Evolutionary conservation across 768 basidiomycete species (phyloP).

Genomic region (Psilocybe cyanescens): DNA sequence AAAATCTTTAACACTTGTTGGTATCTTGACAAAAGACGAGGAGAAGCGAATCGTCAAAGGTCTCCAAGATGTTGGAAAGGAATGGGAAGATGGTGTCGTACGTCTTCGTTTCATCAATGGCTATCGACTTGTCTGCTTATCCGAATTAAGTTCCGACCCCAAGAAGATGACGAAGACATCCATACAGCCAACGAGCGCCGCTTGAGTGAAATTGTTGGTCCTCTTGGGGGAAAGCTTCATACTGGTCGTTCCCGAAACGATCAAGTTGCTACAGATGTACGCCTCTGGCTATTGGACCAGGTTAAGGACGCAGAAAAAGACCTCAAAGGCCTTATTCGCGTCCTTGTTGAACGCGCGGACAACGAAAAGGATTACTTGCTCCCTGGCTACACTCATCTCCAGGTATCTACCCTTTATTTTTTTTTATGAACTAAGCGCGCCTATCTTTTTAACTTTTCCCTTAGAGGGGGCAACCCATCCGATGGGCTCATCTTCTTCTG

Average conservation of each 20-base stretch:
- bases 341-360: slow-evolving; percentile 92
- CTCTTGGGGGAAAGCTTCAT: slow-evolving; percentile 93
- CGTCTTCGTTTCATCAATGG: slow-evolving; percentile 24
- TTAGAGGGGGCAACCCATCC: slow-evolving; percentile 96
- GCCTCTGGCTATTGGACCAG: slow-evolving; percentile 90
- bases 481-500: slow-evolving; percentile 97
- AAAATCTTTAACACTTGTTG: slow-evolving; percentile 78
- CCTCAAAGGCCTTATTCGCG: slow-evolving; percentile 79
- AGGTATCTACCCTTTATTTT: slow-evolving; percentile 53
- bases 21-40: slow-evolving; percentile 83
- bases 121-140: not conserved
- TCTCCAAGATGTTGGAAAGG: slow-evolving; percentile 72
- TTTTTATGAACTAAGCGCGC: not conserved
- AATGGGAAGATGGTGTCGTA: slow-evolving; percentile 85
- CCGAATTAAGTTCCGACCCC: slow-evolving; percentile 63
- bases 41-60: slow-evolving; percentile 74
- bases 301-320: slow-evolving; percentile 66
- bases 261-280: slow-evolving; percentile 98
- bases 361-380: slow-evolving; percentile 89
- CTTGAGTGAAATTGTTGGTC: slow-evolving; percentile 89
- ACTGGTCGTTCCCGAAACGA: slow-evolving; percentile 98
- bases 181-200: slow-evolving; percentile 98
- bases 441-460: not conserved
- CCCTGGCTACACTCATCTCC: slow-evolving; percentile 97
- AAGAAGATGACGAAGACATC: slow-evolving; percentile 96